Evolutionary conservation across 768 basidiomycete genomes (phyloP).

Genomic region (Crassisporium funariophilum): DNA sequence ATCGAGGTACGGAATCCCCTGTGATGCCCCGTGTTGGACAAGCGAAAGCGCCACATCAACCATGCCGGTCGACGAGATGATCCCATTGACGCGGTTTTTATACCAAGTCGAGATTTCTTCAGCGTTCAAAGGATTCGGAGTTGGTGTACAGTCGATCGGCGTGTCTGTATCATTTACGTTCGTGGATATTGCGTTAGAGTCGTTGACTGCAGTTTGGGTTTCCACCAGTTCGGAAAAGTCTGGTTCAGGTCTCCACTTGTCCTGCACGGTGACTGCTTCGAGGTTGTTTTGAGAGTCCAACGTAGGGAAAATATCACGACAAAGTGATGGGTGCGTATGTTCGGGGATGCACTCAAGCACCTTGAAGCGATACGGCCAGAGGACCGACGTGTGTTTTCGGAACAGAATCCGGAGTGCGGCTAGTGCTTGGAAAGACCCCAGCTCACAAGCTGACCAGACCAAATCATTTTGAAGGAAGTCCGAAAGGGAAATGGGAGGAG

Average conservation of each 20-base stretch:
- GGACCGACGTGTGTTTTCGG: constrained; percentile 49
- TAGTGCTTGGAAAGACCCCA: constrained; percentile 67
- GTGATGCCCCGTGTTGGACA: constrained; percentile 85
- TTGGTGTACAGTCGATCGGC: constrained; percentile 12
- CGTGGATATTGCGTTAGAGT: constrained; percentile 17
- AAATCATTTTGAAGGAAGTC: constrained; percentile 66
- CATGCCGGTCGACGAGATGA: constrained; percentile 71
- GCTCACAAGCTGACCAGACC: constrained; percentile 55
- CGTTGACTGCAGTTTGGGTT: constrained; percentile 43
- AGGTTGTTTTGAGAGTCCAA: constrained; percentile 49
- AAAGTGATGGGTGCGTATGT: constrained; percentile 65
- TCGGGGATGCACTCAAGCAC: constrained; percentile 78
- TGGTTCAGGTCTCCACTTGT: constrained; percentile 50
- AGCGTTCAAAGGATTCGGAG: constrained; percentile 40
- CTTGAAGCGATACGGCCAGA: constrained; percentile 71
- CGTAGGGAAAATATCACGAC: constrained; percentile 62
- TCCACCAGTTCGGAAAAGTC: constrained; percentile 62
- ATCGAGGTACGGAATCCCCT: constrained; percentile 76
- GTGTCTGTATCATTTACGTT: constrained; percentile 14
- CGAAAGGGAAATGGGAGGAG: constrained; percentile 54
- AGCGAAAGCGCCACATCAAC: constrained; percentile 77
- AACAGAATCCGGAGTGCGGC: constrained; percentile 59
- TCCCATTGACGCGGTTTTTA: constrained; percentile 55
- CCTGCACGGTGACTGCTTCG: constrained; percentile 38
- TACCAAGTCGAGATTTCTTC: constrained; percentile 77